A percentile compares a stretch with the other conserved stretches of the same genome.
These are phyloP conservation scores for Deuterostichococcus epilithicus DNA, from an alignment of 139 green algal species.

Conservation along the genomic window DNA sequence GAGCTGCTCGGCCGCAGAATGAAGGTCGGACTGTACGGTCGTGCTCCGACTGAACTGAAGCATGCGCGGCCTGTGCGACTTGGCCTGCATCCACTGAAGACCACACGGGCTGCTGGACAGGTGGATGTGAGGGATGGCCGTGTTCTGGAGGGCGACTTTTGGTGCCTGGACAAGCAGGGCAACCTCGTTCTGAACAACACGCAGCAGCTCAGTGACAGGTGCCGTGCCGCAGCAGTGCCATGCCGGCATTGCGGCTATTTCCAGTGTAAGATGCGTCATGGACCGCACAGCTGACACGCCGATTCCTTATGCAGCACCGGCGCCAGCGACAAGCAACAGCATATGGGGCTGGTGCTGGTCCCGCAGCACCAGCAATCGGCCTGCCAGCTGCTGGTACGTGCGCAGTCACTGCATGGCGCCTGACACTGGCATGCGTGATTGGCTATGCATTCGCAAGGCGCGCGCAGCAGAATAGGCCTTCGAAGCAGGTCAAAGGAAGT, in stretches of 20 bases:
- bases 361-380: conserved; percentile 6
- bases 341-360: conserved; percentile 26
- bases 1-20: not conserved
- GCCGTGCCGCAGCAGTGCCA: not conserved
- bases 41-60: too few species aligned
- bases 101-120: conserved; percentile 16
- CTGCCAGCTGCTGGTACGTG: conserved; percentile 1
- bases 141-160: conserved; percentile 31
- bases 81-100: not conserved
- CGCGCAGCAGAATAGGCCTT: too few species aligned
- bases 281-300: too few species aligned
- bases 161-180: conserved; percentile 41
- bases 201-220: conserved; percentile 5
- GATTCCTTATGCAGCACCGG: too few species aligned
- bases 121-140: conserved; percentile 35
- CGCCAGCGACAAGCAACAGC: not conserved
- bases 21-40: not conserved
- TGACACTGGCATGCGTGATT: too few species aligned
- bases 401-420: conserved; percentile 1
- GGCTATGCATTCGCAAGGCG: too few species aligned
- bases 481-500: too few species aligned
- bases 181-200: conserved; percentile 42
- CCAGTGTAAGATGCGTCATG: not conserved
- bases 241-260: not conserved
- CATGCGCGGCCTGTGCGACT: too few species aligned